Conservation (phyloP, 1,139 yeast genomes). For the Candida neerlandica region DNA sequence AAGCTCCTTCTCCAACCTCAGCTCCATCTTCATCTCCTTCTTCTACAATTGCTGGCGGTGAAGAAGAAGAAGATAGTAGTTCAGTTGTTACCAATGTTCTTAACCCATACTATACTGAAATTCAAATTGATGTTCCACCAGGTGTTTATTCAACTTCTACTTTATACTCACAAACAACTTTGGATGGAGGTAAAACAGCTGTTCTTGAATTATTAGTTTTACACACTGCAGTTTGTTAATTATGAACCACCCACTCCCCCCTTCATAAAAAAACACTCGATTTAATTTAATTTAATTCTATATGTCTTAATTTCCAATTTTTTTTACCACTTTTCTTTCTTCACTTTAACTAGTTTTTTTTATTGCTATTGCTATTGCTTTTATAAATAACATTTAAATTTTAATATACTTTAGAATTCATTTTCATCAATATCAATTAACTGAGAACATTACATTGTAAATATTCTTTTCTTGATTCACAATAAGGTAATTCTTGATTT, state of each 20-base stretch:
- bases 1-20: constrained; percentile 10
- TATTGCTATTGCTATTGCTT: background rate
- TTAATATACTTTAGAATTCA: no score
- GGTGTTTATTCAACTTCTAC: constrained; percentile 31
- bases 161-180: constrained; percentile 24
- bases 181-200: constrained; percentile 30
- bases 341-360: background rate
- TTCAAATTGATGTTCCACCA: constrained; percentile 21
- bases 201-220: constrained; percentile 36
- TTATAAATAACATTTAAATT: background rate
- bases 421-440: no score
- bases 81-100: constrained; percentile 4
- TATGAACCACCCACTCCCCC: background rate
- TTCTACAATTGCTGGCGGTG: background rate
- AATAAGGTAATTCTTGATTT: constrained; percentile 14
- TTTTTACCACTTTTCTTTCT: background rate
- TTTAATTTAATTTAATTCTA: background rate
- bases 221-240: constrained; percentile 29
- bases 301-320: background rate
- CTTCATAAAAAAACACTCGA: background rate
- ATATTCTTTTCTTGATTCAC: constrained; percentile 15
- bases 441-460: constrained; percentile 13
- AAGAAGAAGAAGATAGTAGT: background rate
- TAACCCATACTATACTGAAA: constrained; percentile 10
- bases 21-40: constrained; percentile 11